Base-by-base conservation (phyloP, 495 filamentous ascomycete species). In the Neurospora africana region DNA sequence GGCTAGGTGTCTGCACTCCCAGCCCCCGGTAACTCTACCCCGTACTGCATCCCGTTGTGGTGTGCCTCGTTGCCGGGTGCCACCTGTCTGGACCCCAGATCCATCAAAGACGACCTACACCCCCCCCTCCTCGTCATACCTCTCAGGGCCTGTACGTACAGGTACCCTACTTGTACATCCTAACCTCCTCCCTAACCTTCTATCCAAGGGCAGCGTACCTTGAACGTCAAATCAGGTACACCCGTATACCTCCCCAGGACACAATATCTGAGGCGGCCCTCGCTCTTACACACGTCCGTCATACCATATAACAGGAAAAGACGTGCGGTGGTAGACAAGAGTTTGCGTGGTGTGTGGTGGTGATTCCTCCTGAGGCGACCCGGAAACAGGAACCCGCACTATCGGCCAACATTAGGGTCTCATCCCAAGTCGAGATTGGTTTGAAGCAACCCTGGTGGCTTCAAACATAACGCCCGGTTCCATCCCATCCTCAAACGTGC, bases 71-170 rank as follows among this genome's bases (percentile, higher is more conserved):
- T 30, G 53, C 73, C 71, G 36, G 43, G 68, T 76, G 73, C 73
- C 73, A 71, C 71, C 73, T 33, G 39, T 40, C 71, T 70, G 40
- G 61, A 68, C 69, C 41, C 70, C 70, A 69, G 73, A 70, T 76
- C 73, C 23, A 30, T 65, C 53, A 65, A 65, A 65, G 36, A 36
- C 36, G 33, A 65, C 27, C 27, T 33, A 65, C 53, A 65, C 53
- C 27, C 53, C 27, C 15, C 21, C 53, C 27, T n/a, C n/a, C 27
- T 19, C 27, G 15, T 19, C 30, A 27, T 65, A 65, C 27, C 53
- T 33, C 15, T 33, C 30, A 65, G 30, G 23, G 27, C 27, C 23
- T 13, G 53, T 33, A 33, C 27, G 47, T 65, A 65, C 53, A 65
- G 53, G 53, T 65, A 65, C 53, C 53, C 27, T 65, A 19, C 27